phyloP scores from a whole-genome alignment of 768 basidiomycete species.

The Cystobasidium tubakii region DNA sequence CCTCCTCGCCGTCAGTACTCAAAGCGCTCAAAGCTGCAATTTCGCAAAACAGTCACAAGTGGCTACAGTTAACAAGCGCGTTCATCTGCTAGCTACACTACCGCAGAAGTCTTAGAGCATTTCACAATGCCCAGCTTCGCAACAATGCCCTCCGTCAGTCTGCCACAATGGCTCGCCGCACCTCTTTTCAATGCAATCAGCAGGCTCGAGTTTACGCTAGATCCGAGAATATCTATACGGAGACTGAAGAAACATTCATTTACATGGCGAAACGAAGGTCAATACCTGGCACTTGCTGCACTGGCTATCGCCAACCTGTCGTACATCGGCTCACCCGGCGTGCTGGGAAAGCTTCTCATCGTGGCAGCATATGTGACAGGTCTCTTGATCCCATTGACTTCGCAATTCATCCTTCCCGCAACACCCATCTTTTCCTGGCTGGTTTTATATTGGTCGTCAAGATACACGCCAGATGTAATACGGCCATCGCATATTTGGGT shows the following conservation, averaged over 20 bases:
- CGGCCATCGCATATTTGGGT: conserved; percentile 77
- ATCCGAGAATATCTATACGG: conserved; percentile 37
- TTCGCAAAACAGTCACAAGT: conserved; percentile 6
- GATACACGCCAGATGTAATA: conserved; percentile 66
- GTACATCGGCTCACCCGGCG: conserved; percentile 34
- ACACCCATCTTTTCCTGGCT: conserved; percentile 81
- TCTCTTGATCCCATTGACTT: conserved; percentile 75
- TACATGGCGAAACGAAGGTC: conserved; percentile 41
- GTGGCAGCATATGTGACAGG: conserved; percentile 54
- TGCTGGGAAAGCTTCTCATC: conserved; percentile 56
- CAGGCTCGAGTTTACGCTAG: conserved; percentile 44
- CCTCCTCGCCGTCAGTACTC: not conserved
- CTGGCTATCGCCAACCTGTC: conserved; percentile 38
- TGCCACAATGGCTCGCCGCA: conserved; percentile 18
- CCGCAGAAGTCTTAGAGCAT: not conserved
- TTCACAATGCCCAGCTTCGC: conserved; percentile 18
- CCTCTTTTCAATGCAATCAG: conserved; percentile 39
- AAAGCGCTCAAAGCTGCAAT: not conserved
- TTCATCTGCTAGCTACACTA: not conserved
- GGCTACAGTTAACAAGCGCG: not conserved
- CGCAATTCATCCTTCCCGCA: conserved; percentile 59
- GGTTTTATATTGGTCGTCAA: conserved; percentile 75
- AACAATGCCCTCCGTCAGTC: conserved; percentile 13
- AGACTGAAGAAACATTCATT: conserved; percentile 40
- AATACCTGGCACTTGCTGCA: conserved; percentile 43